Base-by-base conservation (phyloP, 176 grass and related monocot species). In the Stipa capillata region DNA sequence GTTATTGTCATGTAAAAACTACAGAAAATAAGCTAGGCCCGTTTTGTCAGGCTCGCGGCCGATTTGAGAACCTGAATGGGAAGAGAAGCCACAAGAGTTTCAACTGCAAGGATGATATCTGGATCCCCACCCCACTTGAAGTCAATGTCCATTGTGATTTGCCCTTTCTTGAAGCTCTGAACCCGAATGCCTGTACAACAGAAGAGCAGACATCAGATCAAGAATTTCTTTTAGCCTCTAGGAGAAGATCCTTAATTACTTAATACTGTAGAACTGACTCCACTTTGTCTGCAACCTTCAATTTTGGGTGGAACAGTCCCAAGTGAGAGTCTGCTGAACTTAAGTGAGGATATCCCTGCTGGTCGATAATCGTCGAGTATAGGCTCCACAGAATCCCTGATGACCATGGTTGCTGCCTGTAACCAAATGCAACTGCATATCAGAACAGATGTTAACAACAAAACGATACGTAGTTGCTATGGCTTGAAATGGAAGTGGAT, bases 31-130 rank as follows among this genome's bases (percentile, higher is more conserved):
- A 57, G 16, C 0, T 48, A 66, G 25, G 8, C 0, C 12, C 0
- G 4, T 78, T 71, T 78, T 2, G 14, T 33, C 42, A 51, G 7
- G 5, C 28, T 27, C 20, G 8, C 5, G 49, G 36, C 1, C 11
- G n/a, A 73, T 39, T 35, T 75, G 25, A 39, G 73, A 74, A 97
- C 96, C 87, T 99, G 96, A 89, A 99, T 93, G 11, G 96, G 96
- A 23, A 99, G 92, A 49, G 96, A 99, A 79, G 96, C 96, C 74
- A 99, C 96, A 63, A 94, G 96, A 66, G 96, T 91, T 78, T 99
- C 92, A n/a, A 99, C 92, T 66, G 88, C 88, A 89, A 99, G 92
- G 84, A 95, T 81, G 69, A 99, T 94, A 72, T 85, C 95, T 13
- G 90, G 92, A 79, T 95, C 92, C 42, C 96, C 96, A 45, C 96